Conservation (phyloP, 306 rosid genomes). For the Quercus variabilis region DNA sequence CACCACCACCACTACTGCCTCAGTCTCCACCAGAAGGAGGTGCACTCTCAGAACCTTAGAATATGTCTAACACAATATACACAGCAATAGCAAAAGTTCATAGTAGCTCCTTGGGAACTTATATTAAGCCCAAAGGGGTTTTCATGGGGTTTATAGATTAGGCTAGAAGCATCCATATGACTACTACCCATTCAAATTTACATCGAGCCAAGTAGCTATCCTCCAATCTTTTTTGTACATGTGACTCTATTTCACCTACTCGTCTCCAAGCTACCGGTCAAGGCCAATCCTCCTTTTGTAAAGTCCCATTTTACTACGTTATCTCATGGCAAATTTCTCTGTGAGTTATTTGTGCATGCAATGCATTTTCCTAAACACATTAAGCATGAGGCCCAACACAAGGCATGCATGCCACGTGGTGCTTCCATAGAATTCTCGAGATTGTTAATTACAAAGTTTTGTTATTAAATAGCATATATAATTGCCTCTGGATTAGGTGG, state of each 20-base stretch:
- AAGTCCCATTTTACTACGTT: background rate
- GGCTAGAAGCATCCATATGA: slow-evolving; percentile 17
- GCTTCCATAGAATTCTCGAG: background rate
- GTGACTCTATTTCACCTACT: slow-evolving; percentile 19
- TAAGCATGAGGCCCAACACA: background rate
- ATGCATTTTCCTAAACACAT: background rate
- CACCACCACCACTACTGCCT: too few species aligned
- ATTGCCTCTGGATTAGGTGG: too few species aligned
- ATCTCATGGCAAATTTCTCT: too few species aligned
- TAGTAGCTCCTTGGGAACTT: background rate
- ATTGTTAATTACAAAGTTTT: too few species aligned
- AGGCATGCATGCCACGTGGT: background rate
- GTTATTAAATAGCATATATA: too few species aligned
- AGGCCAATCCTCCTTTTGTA: background rate
- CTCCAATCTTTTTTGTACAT: too few species aligned
- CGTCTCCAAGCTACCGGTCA: slow-evolving; percentile 46
- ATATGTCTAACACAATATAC: background rate
- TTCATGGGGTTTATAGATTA: slow-evolving; percentile 6
- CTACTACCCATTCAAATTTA: slow-evolving; percentile 7
- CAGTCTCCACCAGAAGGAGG: background rate
- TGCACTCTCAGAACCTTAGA: background rate
- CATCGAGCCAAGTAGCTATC: background rate
- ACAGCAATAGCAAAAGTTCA: background rate
- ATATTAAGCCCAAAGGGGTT: background rate
- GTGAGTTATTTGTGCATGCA: background rate